Base-by-base conservation (phyloP, 148 eudicot species). In the Persicaria tinctoria region DNA sequence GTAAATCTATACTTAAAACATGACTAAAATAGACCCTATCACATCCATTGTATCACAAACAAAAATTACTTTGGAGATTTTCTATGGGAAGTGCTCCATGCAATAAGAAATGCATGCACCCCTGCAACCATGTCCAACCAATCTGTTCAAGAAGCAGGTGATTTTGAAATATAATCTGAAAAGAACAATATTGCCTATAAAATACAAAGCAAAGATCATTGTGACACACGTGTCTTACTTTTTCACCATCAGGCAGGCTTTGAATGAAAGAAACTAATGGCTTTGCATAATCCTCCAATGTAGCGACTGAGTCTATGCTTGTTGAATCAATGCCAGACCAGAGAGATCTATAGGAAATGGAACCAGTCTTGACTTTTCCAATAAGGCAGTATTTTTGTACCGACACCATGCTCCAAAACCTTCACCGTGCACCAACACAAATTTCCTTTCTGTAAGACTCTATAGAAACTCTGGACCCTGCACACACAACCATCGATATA, bases 401-500 rank as follows among this genome's bases (percentile, higher is more conserved):
- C 98, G 91, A 82, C 98, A 91, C 98, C 98, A 93, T 73, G 98
- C 98, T 70, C 98, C 97, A 80, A 93, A 93, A 17, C 98, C 98
- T 85, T 89, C 98, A 32, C 98, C 98, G 70, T 93, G 98, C 57
- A 93, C 77, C 69, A 93, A 80, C 77, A 93, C 83, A 73, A 93
- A 23, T 76, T 74, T 85, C 87, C 81, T 89, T 56, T 86, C 85
- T 81, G 86, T 88, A 62, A 93, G 72, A 75, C 79, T 86, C 68
- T 91, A 96, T 87, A 89, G 74, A 76, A 77, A 74, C 53, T 90
- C 93, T 73, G 89, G 82, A 66, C 23, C 23, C 23, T 20, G 23
- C 23, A 20, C 23, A 20, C 23, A 20, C 0, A 20, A 20, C 23
- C 23, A 84, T 85, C 98, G 23, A 20, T 20, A 20, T 20, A 20